phyloP scores from a whole-genome alignment of 352 stramenopile species.

The Globisporangium radiosum region DNA sequence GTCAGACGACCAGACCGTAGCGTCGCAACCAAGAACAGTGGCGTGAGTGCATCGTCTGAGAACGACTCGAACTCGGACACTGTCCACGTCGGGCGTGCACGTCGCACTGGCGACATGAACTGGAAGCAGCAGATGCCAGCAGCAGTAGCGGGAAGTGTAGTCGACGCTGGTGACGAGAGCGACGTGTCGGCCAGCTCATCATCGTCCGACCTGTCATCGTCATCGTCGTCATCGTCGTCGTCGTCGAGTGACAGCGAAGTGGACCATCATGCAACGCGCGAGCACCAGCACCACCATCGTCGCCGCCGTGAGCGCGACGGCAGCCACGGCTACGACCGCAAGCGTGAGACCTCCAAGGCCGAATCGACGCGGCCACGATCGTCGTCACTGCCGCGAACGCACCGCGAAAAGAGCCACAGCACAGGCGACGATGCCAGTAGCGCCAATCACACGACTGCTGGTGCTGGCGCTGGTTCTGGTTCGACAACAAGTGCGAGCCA shows the following conservation, averaged over 20 bases:
- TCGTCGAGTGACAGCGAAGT: slow-evolving; percentile 12
- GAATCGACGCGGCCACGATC: slow-evolving; percentile 22
- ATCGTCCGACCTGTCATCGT: slow-evolving; percentile 1
- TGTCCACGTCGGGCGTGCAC: slow-evolving; percentile 6
- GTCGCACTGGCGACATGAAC: slow-evolving; percentile 12
- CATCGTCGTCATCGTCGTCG: slow-evolving; percentile 7
- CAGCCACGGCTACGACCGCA: background rate
- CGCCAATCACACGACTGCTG: background rate
- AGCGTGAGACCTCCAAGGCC: slow-evolving; percentile 13
- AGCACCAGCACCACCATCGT: slow-evolving; percentile 7
- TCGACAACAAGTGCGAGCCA: background rate
- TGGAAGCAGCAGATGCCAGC: background rate
- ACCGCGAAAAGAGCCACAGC: slow-evolving; percentile 35
- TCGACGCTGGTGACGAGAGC: slow-evolving; percentile 1
- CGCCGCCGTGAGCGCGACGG: slow-evolving; percentile 18
- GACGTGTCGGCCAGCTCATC: background rate
- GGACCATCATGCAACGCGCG: background rate
- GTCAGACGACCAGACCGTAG: background rate
- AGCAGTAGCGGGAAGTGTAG: background rate
- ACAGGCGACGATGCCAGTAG: slow-evolving; percentile 16
- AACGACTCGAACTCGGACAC: slow-evolving; percentile 14
- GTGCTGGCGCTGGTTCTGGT: no score
- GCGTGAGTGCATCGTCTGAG: slow-evolving; percentile 19
- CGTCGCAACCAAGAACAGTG: slow-evolving; percentile 6
- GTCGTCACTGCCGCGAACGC: slow-evolving; percentile 24